Conservation (phyloP, 75 land plant species). For the Cryptomeria japonica region DNA sequence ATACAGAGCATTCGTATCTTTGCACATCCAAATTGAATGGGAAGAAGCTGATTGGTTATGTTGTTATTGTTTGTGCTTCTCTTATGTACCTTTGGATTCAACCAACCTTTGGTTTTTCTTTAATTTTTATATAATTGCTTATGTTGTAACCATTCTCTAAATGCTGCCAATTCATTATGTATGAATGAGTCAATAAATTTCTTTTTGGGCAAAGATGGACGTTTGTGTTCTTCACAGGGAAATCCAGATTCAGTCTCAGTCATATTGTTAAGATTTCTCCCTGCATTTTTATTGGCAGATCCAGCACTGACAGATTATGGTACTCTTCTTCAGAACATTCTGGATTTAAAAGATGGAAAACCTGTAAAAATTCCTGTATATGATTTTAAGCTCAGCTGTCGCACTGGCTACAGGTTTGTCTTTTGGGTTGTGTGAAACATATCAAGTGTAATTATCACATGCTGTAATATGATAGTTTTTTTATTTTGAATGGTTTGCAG, state of each 20-base stretch:
- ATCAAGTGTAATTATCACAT: not conserved
- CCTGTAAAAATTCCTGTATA: constrained; percentile 36
- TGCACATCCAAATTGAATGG: not conserved
- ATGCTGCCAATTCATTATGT: not conserved
- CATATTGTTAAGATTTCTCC: not conserved
- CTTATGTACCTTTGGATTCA: not conserved
- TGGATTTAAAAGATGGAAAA: constrained; percentile 25
- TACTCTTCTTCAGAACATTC: constrained; percentile 35
- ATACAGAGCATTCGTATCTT: not conserved
- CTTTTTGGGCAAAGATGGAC: not conserved
- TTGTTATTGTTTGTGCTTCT: not conserved
- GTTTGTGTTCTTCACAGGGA: not conserved
- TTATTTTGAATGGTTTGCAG: not conserved
- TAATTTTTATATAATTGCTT: not conserved
- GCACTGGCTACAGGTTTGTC: constrained; percentile 32
- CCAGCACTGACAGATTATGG: constrained; percentile 44
- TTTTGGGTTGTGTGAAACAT: not conserved
- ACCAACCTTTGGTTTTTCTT: not conserved
- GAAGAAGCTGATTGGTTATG: not conserved
- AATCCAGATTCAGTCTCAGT: not conserved
- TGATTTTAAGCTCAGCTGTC: constrained; percentile 34
- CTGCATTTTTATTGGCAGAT: constrained; percentile 19
- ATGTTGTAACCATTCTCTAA: not conserved
- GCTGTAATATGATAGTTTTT: not conserved
- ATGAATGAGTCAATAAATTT: not conserved